Evolutionary conservation across 1,284 basidiomycete species (phyloP).

Genomic region (Lentinus polychrous): DNA sequence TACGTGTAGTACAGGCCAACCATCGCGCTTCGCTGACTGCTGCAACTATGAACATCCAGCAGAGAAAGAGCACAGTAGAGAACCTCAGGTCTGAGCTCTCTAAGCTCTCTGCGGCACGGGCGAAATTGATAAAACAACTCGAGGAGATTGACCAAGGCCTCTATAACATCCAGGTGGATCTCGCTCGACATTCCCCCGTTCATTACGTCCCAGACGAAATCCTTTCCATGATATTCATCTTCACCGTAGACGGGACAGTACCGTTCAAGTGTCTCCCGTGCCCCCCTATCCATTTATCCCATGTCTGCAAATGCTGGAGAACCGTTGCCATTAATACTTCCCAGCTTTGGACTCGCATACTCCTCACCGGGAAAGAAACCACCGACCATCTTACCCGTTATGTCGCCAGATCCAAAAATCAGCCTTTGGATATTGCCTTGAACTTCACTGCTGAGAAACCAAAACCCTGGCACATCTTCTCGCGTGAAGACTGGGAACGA

Average conservation of each 20-base stretch:
- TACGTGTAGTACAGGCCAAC: too few relatives aligned
- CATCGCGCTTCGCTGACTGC: too few relatives aligned
- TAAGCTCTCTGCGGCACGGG: neutral
- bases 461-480: neutral
- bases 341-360: neutral
- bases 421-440: neutral
- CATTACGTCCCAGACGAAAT: neutral
- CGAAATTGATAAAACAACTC: neutral
- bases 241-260: neutral
- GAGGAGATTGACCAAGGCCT: neutral
- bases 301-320: neutral
- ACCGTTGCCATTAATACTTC: neutral
- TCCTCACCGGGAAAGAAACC: neutral
- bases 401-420: neutral
- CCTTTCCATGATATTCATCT: neutral
- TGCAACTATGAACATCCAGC: too few relatives aligned
- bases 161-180: neutral
- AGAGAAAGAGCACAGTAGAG: too few relatives aligned
- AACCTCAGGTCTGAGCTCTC: neutral
- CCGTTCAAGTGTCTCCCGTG: neutral
- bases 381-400: neutral
- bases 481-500: neutral
- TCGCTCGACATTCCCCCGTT: neutral
- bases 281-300: neutral
- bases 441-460: neutral